Percentiles rank a stretch among this genome's conserved stretches.
Evolutionary conservation across 2,329 filamentous ascomycete species (phyloP).

Genomic region (Aspergillus viridinutans): DNA sequence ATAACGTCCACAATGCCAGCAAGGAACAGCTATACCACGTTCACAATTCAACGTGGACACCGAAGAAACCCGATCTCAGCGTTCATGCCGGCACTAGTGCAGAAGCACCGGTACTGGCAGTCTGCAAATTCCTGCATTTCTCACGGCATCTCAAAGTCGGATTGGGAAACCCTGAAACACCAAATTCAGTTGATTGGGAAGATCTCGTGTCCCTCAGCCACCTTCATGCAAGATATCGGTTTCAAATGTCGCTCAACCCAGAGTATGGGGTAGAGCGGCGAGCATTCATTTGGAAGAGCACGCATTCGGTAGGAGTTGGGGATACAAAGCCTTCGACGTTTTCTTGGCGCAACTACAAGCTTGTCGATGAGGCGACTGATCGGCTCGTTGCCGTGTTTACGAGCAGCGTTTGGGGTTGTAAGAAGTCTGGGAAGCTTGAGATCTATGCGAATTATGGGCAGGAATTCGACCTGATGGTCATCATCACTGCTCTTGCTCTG

Average conservation of each 20-base stretch:
- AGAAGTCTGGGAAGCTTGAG: slow-evolving; percentile 30
- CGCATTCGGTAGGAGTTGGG: slow-evolving; percentile 25
- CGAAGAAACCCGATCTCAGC: slow-evolving; percentile 31
- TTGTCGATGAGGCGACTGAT: slow-evolving; percentile 28
- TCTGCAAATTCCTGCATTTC: slow-evolving; percentile 31
- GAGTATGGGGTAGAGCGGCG: slow-evolving; percentile 8
- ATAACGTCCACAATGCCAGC: slow-evolving; percentile 17
- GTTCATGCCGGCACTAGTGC: slow-evolving; percentile 26
- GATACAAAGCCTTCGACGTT: slow-evolving; percentile 18
- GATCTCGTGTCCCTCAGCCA: slow-evolving; percentile 24
- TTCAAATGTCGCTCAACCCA: slow-evolving; percentile 20
- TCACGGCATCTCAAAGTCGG: slow-evolving; percentile 29
- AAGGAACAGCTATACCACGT: slow-evolving; percentile 22
- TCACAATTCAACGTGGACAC: slow-evolving; percentile 25
- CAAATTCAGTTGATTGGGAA: slow-evolving; percentile 26
- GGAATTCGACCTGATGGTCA: slow-evolving; percentile 27
- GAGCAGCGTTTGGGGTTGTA: slow-evolving; percentile 22
- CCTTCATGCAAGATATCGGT: slow-evolving; percentile 23
- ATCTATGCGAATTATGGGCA: slow-evolving; percentile 23
- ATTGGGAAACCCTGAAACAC: slow-evolving; percentile 26
- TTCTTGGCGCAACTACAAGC: slow-evolving; percentile 27
- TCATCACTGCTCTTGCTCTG: slow-evolving; percentile 24
- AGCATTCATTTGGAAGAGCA: slow-evolving; percentile 33
- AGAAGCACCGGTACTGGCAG: slow-evolving; percentile 23
- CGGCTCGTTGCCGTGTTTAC: slow-evolving; percentile 30